Evolutionary conservation across 352 stramenopile genomes (phyloP), one percentile per base, ranked within the genome.

Genomic region (Globisporangium takayamanum): DNA sequence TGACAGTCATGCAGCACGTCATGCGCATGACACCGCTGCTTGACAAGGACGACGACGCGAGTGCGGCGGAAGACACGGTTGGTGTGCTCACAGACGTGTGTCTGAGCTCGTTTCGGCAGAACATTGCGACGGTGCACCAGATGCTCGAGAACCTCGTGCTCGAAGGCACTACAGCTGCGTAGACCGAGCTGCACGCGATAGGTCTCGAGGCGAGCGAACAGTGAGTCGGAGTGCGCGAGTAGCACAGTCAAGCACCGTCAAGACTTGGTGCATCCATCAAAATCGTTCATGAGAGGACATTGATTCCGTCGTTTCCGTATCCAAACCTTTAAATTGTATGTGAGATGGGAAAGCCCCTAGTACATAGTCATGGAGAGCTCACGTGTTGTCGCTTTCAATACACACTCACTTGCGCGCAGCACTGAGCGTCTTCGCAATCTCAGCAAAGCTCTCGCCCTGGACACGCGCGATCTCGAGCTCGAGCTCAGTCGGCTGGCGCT

Each of bases 381-480:
- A 36, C 7, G 30, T 22, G 22, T 22, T 22, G 22, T 0, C 30
- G 30, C 30, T 36, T 7, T 36, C 4, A 36, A 7, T 8, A 36
- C 3, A 45, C 39, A n/a, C 39, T 45, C 39, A 45, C 39, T 45
- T 45, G 39, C 39, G 39, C 16, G 39, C 39, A n/a, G 39, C 39
- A n/a, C 14, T 48, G 45, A 96, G 66, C 53, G 90, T 91, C 68
- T 84, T 88, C 58, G 80, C 72, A 42, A 94, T 82, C 50, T 68
- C 62, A 5, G 80, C 87, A 62, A 96, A 96, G 63, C 78, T 77
- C 33, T 87, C 72, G 55, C 85, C 88, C 59, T 97, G 87, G 54
- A 77, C 68, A 41, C 70, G 72, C 26, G 77, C 82, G 48, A 94
- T 67, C 45, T 78, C 70, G 28, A 87, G 73, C 62, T 97, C 88